Evolutionary conservation across 805 yeast species (phyloP), one percentile per base, ranked within the genome.

Genomic region (Wickerhamomyces chaumierensis): DNA sequence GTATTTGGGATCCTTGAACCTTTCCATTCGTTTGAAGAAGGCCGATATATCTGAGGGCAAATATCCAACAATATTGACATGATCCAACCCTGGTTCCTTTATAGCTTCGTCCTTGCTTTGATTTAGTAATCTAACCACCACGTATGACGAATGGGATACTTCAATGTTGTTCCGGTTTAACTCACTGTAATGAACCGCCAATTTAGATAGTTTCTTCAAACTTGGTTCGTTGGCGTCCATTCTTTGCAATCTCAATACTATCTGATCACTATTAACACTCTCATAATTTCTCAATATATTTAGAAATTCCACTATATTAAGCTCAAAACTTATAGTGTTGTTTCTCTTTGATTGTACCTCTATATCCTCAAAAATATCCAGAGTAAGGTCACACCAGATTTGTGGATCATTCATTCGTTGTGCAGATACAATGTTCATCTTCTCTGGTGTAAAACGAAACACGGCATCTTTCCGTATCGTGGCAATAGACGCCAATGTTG

Each of bases 41-140:
- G 72, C 57, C 3, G 59, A 53, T 43, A 82, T 71, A 40, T 73
- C 74, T 1, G 51, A 39, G 3, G 72, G 72, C 18, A 67, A 36
- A 35, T 53, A 58, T 67, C 83, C 63, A 53, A 79, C 64, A 32
- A 79, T 58, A 48, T 76, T 75, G 37, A 78, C 68, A 38, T 62
- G 61, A 34, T 65, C 64, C 34, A 78, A 58, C 48, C 68, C 72
- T 0, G 95, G 95, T 50, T 82, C 92, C 16, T 65, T 61, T 9
- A 75, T 61, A 36, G 67, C 52, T 13, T 67, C 66, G 40, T 74
- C 78, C 42, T 71, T 75, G 14, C 66, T 70, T 44, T 63, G 66
- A 41, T 75, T 70, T 40, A 82, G 50, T 33, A 83, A 62, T 46
- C 77, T 63, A 2, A 83, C 83, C 0, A 94, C 90, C 16, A 88